phyloP scores from a whole-genome alignment of 495 filamentous ascomycete species.

The Neurospora hispaniola region DNA sequence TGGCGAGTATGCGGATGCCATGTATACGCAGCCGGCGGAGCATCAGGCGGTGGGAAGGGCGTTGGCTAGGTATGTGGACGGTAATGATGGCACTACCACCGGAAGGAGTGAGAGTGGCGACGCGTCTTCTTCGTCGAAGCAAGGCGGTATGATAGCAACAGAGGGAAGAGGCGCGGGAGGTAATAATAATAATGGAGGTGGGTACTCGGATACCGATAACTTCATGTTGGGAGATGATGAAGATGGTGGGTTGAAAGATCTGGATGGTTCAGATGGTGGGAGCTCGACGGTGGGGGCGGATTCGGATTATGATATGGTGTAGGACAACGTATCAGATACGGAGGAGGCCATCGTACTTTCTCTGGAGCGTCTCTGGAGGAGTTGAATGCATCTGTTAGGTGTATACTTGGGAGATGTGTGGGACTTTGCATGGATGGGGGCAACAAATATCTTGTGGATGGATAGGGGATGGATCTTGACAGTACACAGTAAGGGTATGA shows the following conservation, averaged over 20 bases:
- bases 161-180: neutral
- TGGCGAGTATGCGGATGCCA: conserved; percentile 11
- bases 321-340: neutral
- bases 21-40: conserved; percentile 11
- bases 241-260: neutral
- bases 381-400: neutral
- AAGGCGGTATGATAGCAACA: neutral
- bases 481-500: too few species aligned
- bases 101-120: neutral
- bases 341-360: neutral
- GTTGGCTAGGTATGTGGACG: conserved; percentile 12
- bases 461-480: too few species aligned
- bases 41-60: conserved; percentile 18
- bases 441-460: neutral
- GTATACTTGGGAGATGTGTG: neutral
- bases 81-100: neutral
- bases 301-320: neutral
- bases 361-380: neutral
- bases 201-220: neutral
- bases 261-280: conserved; percentile 2
- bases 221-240: neutral
- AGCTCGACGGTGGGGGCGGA: neutral
- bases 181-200: neutral
- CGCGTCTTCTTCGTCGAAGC: neutral
- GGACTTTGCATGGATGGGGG: neutral